Percentiles rank a stretch among this genome's conserved stretches.
These are phyloP conservation scores for Pseudognaphalium luteoalbum DNA, from an alignment of 129 eudicot genomes.

Conservation along the genomic window DNA sequence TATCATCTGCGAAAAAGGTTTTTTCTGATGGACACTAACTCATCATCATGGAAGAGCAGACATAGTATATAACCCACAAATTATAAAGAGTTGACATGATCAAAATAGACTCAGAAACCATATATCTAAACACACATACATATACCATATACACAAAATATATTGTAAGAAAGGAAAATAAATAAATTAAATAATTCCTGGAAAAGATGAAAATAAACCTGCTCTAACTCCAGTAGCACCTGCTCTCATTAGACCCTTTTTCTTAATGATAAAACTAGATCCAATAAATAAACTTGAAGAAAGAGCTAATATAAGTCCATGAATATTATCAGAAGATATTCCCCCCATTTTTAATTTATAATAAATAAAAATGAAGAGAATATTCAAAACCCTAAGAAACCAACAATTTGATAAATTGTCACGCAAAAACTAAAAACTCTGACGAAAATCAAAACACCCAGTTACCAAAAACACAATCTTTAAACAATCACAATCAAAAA, in stretches of 20 bases:
- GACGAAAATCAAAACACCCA: constrained; percentile 13
- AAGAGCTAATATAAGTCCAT: constrained; percentile 68
- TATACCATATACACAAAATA: background rate
- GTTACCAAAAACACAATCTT: constrained; percentile 3
- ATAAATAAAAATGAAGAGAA: constrained; percentile 27
- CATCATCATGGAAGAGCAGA: constrained; percentile 2
- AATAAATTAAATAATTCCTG: background rate
- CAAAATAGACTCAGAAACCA: background rate
- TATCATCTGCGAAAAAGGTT: background rate
- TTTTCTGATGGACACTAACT: background rate
- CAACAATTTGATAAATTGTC: background rate
- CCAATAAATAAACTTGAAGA: constrained; percentile 89
- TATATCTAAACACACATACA: constrained; percentile 14
- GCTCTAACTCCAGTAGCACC: constrained; percentile 73
- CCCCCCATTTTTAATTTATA: constrained; percentile 48
- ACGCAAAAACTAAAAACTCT: constrained; percentile 13
- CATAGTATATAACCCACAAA: background rate
- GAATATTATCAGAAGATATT: constrained; percentile 64
- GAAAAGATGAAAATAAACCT: constrained; percentile 41
- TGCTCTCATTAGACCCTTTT: constrained; percentile 77
- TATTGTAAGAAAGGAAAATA: background rate
- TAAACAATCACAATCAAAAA: constrained; percentile 17
- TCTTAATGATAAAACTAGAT: constrained; percentile 82
- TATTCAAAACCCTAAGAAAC: constrained; percentile 9
- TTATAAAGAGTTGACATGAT: background rate